Evolutionary conservation across 371 early-diverging fungal genomes (phyloP).

Genomic region (Dinochytrium kinnereticum): DNA sequence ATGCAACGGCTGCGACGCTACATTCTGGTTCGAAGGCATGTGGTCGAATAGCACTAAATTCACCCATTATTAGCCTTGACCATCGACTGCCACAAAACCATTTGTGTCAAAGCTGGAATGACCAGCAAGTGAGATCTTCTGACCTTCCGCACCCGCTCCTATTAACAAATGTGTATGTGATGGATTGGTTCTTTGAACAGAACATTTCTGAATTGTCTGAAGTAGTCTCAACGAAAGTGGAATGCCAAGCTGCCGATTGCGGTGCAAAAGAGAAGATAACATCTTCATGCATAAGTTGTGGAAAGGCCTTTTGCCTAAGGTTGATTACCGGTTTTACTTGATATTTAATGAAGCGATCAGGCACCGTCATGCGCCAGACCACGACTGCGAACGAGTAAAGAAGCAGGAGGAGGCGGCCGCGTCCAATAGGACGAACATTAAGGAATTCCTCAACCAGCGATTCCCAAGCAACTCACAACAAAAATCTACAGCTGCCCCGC

Average conservation of each 20-base stretch:
- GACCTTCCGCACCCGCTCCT: too few relatives aligned
- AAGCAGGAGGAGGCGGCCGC: background rate
- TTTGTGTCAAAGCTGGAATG: slow-evolving; percentile 1
- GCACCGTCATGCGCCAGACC: slow-evolving; percentile 14
- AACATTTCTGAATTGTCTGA: background rate
- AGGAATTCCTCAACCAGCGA: background rate
- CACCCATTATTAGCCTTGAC: background rate
- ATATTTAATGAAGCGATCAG: background rate
- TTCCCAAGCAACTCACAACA: background rate
- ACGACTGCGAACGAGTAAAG: background rate
- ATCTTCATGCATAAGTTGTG: background rate
- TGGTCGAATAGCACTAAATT: background rate
- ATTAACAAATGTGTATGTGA: too few relatives aligned
- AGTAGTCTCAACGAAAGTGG: background rate
- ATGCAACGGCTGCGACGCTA: background rate
- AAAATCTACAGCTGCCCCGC: background rate
- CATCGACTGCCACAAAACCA: slow-evolving; percentile 12
- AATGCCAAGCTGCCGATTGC: slow-evolving; percentile 9
- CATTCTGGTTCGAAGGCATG: slow-evolving; percentile 13
- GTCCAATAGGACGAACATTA: background rate
- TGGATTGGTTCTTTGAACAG: slow-evolving; percentile 14
- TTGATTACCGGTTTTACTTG: background rate
- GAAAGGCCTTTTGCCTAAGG: slow-evolving; percentile 9
- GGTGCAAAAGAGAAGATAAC: slow-evolving; percentile 5
- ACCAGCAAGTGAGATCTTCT: background rate